These are phyloP conservation scores for Penicillium sp. DNA, from an alignment of 2,329 filamentous ascomycete genomes.

Conservation along the genomic window DNA sequence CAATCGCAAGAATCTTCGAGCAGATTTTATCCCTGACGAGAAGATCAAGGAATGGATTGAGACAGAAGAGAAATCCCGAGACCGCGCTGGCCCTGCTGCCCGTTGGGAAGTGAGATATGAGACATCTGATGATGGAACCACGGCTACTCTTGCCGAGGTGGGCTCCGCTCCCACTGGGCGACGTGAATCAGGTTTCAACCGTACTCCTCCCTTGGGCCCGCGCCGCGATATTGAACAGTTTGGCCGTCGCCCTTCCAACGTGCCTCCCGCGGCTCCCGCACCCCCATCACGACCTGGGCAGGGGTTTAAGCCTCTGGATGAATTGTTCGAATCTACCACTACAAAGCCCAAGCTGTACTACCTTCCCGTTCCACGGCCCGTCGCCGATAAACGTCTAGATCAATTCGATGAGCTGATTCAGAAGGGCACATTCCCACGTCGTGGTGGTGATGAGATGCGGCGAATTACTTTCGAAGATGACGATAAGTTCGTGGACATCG, in stretches of 20 bases:
- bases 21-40: slow-evolving; percentile 83
- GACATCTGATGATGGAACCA: slow-evolving; percentile 56
- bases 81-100: slow-evolving; percentile 46
- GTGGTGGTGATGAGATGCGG: slow-evolving; percentile 58
- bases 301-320: slow-evolving; percentile 58
- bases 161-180: slow-evolving; percentile 31
- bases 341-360: slow-evolving; percentile 66
- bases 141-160: slow-evolving; percentile 57
- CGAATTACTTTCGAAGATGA: slow-evolving; percentile 72
- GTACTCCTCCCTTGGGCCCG: slow-evolving; percentile 31
- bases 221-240: slow-evolving; percentile 24
- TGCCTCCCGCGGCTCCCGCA: slow-evolving; percentile 19
- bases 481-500: slow-evolving; percentile 67
- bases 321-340: slow-evolving; percentile 60
- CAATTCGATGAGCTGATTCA: slow-evolving; percentile 51
- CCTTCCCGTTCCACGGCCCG: slow-evolving; percentile 62
- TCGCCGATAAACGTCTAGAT: slow-evolving; percentile 66
- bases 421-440: slow-evolving; percentile 38
- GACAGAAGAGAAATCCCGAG: slow-evolving; percentile 57
- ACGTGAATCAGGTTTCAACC: slow-evolving; percentile 29
- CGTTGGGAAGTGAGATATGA: slow-evolving; percentile 75
- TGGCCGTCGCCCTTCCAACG: slow-evolving; percentile 30
- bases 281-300: slow-evolving; percentile 32
- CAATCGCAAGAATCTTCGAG: slow-evolving; percentile 78
- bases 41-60: slow-evolving; percentile 72